These are phyloP conservation scores for Alternaria arborescens DNA, from an alignment of 2,329 filamentous ascomycete species.

Conservation along the genomic window DNA sequence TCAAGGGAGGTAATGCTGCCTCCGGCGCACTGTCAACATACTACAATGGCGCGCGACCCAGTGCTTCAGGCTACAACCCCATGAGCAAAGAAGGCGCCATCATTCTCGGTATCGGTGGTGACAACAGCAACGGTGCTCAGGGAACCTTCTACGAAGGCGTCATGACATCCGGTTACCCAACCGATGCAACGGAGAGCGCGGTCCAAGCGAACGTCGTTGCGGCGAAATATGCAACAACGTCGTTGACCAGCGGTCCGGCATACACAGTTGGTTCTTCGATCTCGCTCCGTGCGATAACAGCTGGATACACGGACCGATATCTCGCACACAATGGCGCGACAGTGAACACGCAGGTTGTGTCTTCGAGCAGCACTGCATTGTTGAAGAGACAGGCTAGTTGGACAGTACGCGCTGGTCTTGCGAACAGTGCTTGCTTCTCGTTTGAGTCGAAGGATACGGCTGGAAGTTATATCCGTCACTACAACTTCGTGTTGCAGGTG, in stretches of 20 bases:
- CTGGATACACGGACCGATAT: constrained; percentile 64
- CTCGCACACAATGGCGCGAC: constrained; percentile 61
- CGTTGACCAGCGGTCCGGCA: constrained; percentile 59
- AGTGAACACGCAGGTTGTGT: constrained; percentile 65
- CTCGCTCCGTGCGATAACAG: constrained; percentile 65
- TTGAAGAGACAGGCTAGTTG: constrained; percentile 66
- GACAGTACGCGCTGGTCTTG: constrained; percentile 66
- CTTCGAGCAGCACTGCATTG: constrained; percentile 59
- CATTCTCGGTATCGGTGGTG: constrained; percentile 74
- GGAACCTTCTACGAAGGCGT: constrained; percentile 73
- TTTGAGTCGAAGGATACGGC: constrained; percentile 68
- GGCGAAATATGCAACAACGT: constrained; percentile 62
- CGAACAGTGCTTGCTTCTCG: constrained; percentile 65
- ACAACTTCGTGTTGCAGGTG: constrained; percentile 61
- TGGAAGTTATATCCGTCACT: constrained; percentile 67
- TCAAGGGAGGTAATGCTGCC: constrained; percentile 66
- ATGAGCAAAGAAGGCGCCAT: constrained; percentile 73
- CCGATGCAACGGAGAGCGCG: constrained; percentile 65
- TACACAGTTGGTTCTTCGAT: constrained; percentile 61
- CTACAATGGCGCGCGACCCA: constrained; percentile 66
- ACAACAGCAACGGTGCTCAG: constrained; percentile 67
- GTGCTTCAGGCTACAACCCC: constrained; percentile 62
- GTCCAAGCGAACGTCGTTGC: constrained; percentile 69
- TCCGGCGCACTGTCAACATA: constrained; percentile 66
- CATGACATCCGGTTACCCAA: constrained; percentile 69